Conservation (phyloP, 2,329 filamentous ascomycete genomes). For the Leptographium galeiforme region DNA sequence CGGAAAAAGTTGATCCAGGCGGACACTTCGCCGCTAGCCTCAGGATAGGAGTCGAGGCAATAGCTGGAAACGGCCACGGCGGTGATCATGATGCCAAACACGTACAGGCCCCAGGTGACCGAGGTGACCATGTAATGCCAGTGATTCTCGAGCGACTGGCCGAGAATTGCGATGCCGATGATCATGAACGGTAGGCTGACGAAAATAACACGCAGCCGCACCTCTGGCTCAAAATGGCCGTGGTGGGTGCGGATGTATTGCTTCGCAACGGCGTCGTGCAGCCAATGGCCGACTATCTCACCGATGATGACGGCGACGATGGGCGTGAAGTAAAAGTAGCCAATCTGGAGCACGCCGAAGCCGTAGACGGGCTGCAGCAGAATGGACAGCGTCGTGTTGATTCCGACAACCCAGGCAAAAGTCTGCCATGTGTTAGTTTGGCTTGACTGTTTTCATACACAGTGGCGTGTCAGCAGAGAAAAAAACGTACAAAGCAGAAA, state of each 20-base stretch:
- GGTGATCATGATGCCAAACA: slow-evolving; percentile 41
- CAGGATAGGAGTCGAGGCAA: slow-evolving; percentile 39
- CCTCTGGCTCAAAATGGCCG: slow-evolving; percentile 44
- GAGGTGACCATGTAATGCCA: slow-evolving; percentile 39
- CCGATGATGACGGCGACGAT: slow-evolving; percentile 40
- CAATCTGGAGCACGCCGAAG: slow-evolving; percentile 35
- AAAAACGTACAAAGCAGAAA: slow-evolving; percentile 18
- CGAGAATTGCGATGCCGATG: slow-evolving; percentile 35
- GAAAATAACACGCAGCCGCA: slow-evolving; percentile 34
- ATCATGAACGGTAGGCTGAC: slow-evolving; percentile 34
- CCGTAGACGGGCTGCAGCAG: slow-evolving; percentile 36
- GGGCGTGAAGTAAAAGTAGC: slow-evolving; percentile 45
- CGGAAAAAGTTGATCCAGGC: slow-evolving; percentile 37
- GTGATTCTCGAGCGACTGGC: slow-evolving; percentile 32
- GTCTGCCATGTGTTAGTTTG: slow-evolving; percentile 16
- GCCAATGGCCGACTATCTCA: slow-evolving; percentile 39
- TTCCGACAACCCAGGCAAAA: slow-evolving; percentile 38
- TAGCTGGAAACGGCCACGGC: slow-evolving; percentile 39
- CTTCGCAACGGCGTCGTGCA: slow-evolving; percentile 36
- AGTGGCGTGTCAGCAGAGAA: background rate
- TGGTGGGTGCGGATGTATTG: slow-evolving; percentile 30
- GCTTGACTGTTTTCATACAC: too few species aligned
- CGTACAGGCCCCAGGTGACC: slow-evolving; percentile 38
- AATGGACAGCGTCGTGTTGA: slow-evolving; percentile 42
- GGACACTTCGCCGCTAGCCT: slow-evolving; percentile 39